Conservation (phyloP, 805 yeast genomes). For the Cyberlindnera saturnus region DNA sequence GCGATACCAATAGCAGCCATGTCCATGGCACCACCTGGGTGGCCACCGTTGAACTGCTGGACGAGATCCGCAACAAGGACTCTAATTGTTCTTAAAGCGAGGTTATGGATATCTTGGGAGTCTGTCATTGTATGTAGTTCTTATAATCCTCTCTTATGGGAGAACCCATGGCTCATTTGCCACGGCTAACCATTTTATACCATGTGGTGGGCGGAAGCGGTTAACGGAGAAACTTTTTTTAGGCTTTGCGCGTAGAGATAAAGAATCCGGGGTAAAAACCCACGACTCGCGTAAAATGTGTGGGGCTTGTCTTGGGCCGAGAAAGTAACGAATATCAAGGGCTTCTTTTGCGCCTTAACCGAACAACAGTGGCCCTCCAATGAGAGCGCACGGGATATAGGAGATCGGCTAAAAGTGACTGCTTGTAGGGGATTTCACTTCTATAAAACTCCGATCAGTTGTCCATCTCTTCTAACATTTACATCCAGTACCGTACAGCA, state of each 20-base stretch:
- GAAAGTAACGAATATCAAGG: no score
- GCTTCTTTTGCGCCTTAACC: no score
- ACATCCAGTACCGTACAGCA: neutral
- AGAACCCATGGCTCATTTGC: neutral
- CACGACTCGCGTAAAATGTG: no score
- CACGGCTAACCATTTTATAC: neutral
- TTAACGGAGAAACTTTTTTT: neutral
- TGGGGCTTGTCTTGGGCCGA: no score
- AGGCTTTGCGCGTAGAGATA: neutral
- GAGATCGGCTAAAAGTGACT: neutral
- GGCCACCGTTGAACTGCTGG: conserved; percentile 87
- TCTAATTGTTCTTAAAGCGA: conserved; percentile 69
- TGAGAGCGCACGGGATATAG: neutral
- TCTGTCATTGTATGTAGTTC: conserved; percentile 1
- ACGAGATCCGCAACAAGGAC: conserved; percentile 82
- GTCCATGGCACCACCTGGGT: conserved; percentile 97
- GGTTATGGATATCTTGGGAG: conserved; percentile 13
- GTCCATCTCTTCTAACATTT: neutral
- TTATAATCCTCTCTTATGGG: neutral
- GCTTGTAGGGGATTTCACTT: neutral
- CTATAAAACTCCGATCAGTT: neutral
- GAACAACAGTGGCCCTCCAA: neutral
- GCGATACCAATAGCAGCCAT: conserved; percentile 55
- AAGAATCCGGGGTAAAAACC: neutral
- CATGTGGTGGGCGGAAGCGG: neutral